These are phyloP conservation scores for Ascochyta pisi DNA, from an alignment of 2,329 filamentous ascomycete genomes.

Conservation along the genomic window DNA sequence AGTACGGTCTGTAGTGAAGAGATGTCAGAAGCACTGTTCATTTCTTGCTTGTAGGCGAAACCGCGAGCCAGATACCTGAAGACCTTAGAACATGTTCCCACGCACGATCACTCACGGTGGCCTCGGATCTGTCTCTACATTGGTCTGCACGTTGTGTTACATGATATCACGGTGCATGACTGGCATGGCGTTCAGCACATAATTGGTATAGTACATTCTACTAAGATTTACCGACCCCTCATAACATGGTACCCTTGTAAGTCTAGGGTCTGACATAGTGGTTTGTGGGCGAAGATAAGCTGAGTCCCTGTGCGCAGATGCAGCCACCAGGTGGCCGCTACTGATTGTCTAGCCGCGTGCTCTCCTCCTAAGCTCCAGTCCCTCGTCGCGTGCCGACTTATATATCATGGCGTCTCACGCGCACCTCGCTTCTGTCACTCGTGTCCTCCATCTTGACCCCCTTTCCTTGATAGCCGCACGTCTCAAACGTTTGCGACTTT, in stretches of 20 bases:
- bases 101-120: not conserved
- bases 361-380: not conserved
- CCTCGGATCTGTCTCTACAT: not conserved
- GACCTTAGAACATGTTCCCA: not conserved
- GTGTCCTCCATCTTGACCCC: not conserved
- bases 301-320: conserved; percentile 1
- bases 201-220: not conserved
- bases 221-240: not conserved
- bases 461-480: not conserved
- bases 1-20: not conserved
- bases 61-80: not conserved
- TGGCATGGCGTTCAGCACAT: not conserved
- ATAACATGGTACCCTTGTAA: not conserved
- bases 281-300: conserved; percentile 6
- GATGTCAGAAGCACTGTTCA: too few relatives aligned
- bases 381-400: conserved; percentile 4
- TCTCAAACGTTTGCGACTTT: not conserved
- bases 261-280: not conserved
- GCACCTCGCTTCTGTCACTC: not conserved
- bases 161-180: not conserved
- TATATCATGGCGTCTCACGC: conserved; percentile 3
- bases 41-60: too few relatives aligned
- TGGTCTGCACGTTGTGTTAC: not conserved
- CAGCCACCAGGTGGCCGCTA: conserved; percentile 8
- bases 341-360: conserved; percentile 5